These are phyloP conservation scores for Stagonosporopsis cucurbitacearum DNA, from an alignment of 2,329 filamentous ascomycete species.

Conservation along the genomic window DNA sequence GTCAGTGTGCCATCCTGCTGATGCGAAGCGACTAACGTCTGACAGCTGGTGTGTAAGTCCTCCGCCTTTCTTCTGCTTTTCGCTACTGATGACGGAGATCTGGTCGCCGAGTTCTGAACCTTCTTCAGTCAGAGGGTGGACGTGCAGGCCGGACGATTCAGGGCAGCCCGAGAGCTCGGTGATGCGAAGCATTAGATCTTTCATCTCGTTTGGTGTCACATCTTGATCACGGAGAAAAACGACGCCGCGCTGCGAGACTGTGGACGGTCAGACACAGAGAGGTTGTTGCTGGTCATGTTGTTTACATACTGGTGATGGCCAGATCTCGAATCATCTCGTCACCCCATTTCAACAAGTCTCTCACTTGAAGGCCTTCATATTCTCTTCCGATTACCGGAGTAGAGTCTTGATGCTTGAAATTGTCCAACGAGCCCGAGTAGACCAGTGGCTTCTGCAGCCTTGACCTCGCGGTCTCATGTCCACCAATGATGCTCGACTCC, in stretches of 20 bases:
- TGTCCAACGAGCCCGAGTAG: conserved; percentile 35
- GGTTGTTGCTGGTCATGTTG: background rate
- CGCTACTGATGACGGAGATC: conserved; percentile 50
- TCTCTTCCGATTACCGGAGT: conserved; percentile 61
- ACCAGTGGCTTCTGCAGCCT: conserved; percentile 29
- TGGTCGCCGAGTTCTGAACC: conserved; percentile 51
- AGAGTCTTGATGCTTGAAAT: conserved; percentile 48
- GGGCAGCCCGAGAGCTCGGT: conserved; percentile 62
- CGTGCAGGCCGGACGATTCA: conserved; percentile 35
- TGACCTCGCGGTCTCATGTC: conserved; percentile 30
- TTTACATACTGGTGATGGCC: conserved; percentile 64
- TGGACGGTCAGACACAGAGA: background rate
- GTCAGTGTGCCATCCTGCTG: conserved; percentile 61
- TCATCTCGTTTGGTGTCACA: conserved; percentile 64
- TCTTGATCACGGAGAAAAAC: conserved; percentile 72
- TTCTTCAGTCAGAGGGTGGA: conserved; percentile 53
- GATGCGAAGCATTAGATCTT: conserved; percentile 66
- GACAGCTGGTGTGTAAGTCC: conserved; percentile 54
- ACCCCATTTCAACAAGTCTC: conserved; percentile 40
- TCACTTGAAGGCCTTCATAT: conserved; percentile 48
- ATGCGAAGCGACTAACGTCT: conserved; percentile 47
- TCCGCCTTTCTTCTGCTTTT: conserved; percentile 41
- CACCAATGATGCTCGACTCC: conserved; percentile 26
- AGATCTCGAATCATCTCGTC: conserved; percentile 50
- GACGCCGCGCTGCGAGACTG: conserved; percentile 72